Base-by-base conservation (phyloP, 768 basidiomycete species). In the Cytidiella melzeri region DNA sequence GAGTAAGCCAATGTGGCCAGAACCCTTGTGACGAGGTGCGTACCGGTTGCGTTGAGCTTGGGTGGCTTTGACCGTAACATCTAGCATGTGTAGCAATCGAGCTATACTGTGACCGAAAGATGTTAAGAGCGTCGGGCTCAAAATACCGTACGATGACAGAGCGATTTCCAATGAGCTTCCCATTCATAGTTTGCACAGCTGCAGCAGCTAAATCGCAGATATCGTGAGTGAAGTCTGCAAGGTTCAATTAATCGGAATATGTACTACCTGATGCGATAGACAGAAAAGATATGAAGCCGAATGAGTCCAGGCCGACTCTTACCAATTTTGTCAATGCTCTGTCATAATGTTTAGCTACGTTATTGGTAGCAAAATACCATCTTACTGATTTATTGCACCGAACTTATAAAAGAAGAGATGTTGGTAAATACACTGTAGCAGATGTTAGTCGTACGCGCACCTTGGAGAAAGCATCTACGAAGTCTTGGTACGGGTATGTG, bases 201-300 rank as follows among this genome's bases (percentile, higher is more conserved):
- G 23, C 34, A 9, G n/a, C 25, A 42, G 51, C 51, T 52, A 30
- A 3, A 24, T 11, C 4, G 18, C 4, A 25, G 6, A 3, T 11
- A 19, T n/a, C 23, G 20, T 6, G 19, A 3, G 7, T 18, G 19
- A n/a, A n/a, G n/a, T n/a, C n/a, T n/a, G n/a, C n/a, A n/a, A n/a
- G n/a, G n/a, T n/a, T 19, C n/a, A 21, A 26, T 18, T 28, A 7
- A 37, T 6, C 9, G 25, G 3, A 40, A n/a, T 28, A 50, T 3
- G 18, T 28, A 13, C n/a, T 43, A 52, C 50, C 50, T 25, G 37
- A 28, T 2, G 38, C 37, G 13, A 15, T 18, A 3, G 43, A 40
- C 21, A 27, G 15, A 39, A 46, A 52, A 20, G 36, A 52, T n/a
- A 52, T 34, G 41, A 52, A 52, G 13, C 39, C 51, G 26, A 9